Evolutionary conservation across 352 stramenopile species (phyloP), one percentile per base, ranked within the genome.

Genomic region (Globisporangium megalacanthum): DNA sequence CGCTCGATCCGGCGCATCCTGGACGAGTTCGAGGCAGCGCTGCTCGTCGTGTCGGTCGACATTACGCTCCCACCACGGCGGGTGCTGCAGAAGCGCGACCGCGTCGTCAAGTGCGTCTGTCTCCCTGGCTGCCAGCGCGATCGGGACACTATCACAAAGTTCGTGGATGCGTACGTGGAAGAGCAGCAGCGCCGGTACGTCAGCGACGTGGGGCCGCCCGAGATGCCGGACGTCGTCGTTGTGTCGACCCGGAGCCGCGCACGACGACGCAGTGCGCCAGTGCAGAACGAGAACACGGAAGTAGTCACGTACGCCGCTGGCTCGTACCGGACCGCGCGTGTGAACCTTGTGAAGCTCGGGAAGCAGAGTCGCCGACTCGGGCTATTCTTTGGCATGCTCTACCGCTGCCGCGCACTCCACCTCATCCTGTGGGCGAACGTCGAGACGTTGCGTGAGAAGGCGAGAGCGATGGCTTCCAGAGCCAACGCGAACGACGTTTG

Each of bases 321-420:
- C 6, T 88, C 79, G 37, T 92, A 89, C 64, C 89, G 88, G 56
- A 37, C 77, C 13, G 75, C 78, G 20, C 78, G 82, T 6, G 61
- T 84, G 54, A 69, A 85, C 17, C 54, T 88, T 22, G 68, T 68
- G 6, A 80, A 77, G 45, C 60, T 86, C 3, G 73, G 81, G 56
- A 88, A 88, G 57, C 84, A 94, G 72, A 75, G 69, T 20, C 77
- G 81, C n/a, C 66, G 72, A 15, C 66, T 94, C 11, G 84, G 84
- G 9, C 86, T 84, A 66, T 81, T 80, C 61, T 88, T 89, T 25
- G 84, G 84, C 0, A 77, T 84, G 44, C 64, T 92, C 58, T 89
- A 82, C 49, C 83, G 84, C 15, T 88, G 74, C 52, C 75, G 71
- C 19, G 66, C 68, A 3, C 71, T 94, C 31, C 84, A 94, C 46